Base-by-base conservation (phyloP, 225 moss, liverwort and hornwort genomes). In the Physcomitrium patens region DNA sequence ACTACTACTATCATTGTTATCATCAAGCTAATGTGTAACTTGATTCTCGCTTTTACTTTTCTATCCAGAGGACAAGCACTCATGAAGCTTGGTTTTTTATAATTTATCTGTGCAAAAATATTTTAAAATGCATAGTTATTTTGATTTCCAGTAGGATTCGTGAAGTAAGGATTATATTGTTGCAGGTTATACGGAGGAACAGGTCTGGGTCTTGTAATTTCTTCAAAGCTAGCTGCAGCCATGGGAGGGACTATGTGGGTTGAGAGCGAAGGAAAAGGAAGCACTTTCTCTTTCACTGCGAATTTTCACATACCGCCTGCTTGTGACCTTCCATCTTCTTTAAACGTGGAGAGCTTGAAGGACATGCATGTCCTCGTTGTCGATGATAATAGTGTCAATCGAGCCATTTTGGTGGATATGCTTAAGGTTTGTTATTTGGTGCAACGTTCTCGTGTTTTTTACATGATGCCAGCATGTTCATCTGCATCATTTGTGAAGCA, bases 231-330 rank as follows among this genome's bases (percentile, higher is more conserved):
- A 58, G 86, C 86, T 58, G 78, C 83, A 48, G 89, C 89, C 10
- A 89, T 86, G 86, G 86, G 89, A 62, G 89, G 86, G 76, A 81
- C 69, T 24, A 89, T 89, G 89, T 89, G 89, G 89, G 89, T 89
- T 57, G 86, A 89, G 27, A 89, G 89, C 69, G 86, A 86, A 73
- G 89, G 86, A 9, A 86, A 65, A 79, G 86, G 89, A 57, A 89
- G 86, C 77, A 89, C 86, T 12, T 89, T 86, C 67, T 79, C 16
- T 19, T 89, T 89, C 57, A 83, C 89, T 70, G 85, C 89, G 53
- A 80, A 73, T 51, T 89, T 89, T 71, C 89, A 89, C 44, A 86
- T 86, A 57, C 89, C 89, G 64, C 89, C 89, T 68, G 83, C 74
- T 5, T 89, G 86, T 75, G 83, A 89, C 75, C 86, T 89, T 27